Evolutionary conservation across 2,329 filamentous ascomycete species (phyloP), one percentile per base, ranked within the genome.

Genomic region (Aulographum hederae): DNA sequence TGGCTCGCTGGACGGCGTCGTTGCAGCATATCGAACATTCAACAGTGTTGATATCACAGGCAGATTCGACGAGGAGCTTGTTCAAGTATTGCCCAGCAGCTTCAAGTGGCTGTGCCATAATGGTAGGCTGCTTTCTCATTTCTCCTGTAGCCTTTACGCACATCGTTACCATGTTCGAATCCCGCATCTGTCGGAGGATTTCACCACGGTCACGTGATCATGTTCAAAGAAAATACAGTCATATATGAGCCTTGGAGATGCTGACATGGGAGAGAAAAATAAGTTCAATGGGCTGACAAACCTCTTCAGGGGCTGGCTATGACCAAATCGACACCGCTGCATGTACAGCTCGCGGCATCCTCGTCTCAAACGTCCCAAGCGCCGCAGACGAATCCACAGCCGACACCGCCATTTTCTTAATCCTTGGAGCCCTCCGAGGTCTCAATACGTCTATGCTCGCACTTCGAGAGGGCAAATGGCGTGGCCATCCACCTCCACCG

Each of bases 301-400:
- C 14, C 6, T 16, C 26, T 15, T 6, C 26, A 78, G 74, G 79
- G 38, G 79, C 82, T 34, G 84, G 84, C 23, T 92, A 92, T 54
- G 82, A 92, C 51, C 76, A 84, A 50, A 63, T 91, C 39, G 74
- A 85, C 50, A 61, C 85, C 6, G 50, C 66, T 29, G 75, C 77
- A 25, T 86, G 79, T 58, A 76, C 71, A 6, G 58, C 60, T 1
- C 70, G 69, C 32, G 59, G 60, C 3, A 65, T 91, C 39, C 64
- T 60, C 26, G 77, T 92, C 20, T 82, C 78, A 39, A 89, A 91
- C 52, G 75, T 78, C 1, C 82, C 80, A n/a, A 73, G 68, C 0
- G 76, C 78, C 18, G 78, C 84, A 27, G 74, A 89, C 50, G 78
- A 89, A 48, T 71, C 80, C 23, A 92, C 82, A 0, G 82, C 82